Evolutionary conservation across 1,284 basidiomycete species (phyloP), one percentile per base, ranked within the genome.

Genomic region (Ganoderma boninense): DNA sequence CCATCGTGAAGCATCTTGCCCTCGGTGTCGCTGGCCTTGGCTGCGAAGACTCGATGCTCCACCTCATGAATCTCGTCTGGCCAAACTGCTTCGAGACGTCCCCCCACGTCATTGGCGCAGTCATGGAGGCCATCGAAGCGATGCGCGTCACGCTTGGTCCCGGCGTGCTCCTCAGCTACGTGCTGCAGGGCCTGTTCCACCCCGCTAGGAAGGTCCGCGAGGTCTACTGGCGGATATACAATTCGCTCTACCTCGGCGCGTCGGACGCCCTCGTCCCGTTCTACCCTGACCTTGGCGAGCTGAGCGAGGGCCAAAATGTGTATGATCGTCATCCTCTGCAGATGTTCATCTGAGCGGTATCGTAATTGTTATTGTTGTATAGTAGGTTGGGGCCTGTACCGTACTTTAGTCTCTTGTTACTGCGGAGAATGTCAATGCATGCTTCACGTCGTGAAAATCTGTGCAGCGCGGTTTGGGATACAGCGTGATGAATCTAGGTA

Each of bases 1-100:
- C 97, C n/a, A 99, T 99, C 77, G 97, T 99, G 77, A 99, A 99
- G 85, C 98, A 99, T 82, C 86, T 99, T 60, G 97, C 98, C 1
- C 90, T 99, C 43, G 98, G 98, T 59, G 97, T 98, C 5, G 97
- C 97, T 0, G 98, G 98, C 57, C 88, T 99, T 18, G 98, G 98
- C 0, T 97, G 97, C 78, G 98, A 99, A 82, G 98, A 99, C 81
- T 97, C 97, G 20, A 95, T 99, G 90, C 89, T 97, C 67, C 98
- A 99, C 79, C 83, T 99, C 69, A 95, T 99, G 92, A 99, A 99
- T 82, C 89, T 99, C 38, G 94, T 99, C 32, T 99, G 97, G 97
- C 98, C 98, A 4, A 99, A 99, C 81, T 97, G 97, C 81, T 99
- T 99, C 80, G 97, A 99, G 85, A 98, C 97, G 0, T 95, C 93